Evolutionary conservation across 73 alveolate species (phyloP).

Genomic region (Paramecium primaurelia): DNA sequence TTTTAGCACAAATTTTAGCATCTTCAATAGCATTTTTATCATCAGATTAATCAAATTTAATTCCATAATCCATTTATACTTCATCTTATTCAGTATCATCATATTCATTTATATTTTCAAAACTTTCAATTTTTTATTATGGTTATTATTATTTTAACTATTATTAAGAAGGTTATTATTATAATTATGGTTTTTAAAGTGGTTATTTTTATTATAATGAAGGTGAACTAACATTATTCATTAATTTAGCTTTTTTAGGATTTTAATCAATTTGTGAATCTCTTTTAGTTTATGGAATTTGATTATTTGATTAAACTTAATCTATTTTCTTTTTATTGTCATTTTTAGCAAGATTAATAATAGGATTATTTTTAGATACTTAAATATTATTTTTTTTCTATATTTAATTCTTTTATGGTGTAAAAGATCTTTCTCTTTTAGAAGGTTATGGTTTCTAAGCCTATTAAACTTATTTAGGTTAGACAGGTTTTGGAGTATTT

Average conservation of each 20-base stretch:
- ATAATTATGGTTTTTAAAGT: neutral
- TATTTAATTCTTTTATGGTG: slow-evolving; percentile 37
- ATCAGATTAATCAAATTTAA: neutral
- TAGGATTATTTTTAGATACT: neutral
- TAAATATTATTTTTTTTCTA: neutral
- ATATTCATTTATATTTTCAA: neutral
- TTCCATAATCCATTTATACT: neutral
- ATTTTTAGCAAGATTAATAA: neutral
- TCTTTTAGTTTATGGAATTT: neutral
- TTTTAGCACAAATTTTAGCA: neutral
- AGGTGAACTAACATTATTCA: neutral
- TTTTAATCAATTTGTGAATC: neutral
- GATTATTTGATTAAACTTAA: neutral
- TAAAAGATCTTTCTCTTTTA: neutral
- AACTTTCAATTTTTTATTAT: neutral
- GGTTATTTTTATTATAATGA: neutral
- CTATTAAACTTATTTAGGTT: neutral
- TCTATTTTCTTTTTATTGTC: neutral
- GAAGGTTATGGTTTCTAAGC: neutral
- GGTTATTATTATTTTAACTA: neutral
- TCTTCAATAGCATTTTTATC: neutral
- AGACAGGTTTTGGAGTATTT: slow-evolving; percentile 55
- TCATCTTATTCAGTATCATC: neutral
- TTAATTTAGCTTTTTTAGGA: neutral
- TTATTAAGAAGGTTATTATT: neutral